phyloP scores from a whole-genome alignment of 192 early-diverging fungal species.

The Gryganskiella cystojenkinii region DNA sequence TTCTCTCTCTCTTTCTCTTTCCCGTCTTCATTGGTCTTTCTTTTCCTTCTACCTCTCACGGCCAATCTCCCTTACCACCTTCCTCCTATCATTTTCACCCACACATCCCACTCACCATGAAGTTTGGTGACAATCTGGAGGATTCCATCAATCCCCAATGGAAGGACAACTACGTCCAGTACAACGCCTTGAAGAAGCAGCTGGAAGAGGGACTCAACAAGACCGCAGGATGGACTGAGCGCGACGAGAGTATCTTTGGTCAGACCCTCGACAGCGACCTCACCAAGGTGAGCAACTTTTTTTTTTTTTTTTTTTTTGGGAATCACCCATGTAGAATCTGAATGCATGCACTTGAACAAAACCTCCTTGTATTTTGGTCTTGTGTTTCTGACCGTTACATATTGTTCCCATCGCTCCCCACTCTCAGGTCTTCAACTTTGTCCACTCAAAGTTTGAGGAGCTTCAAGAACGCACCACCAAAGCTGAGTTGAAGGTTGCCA shows the following conservation, averaged over 20 bases:
- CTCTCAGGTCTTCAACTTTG: conserved; percentile 73
- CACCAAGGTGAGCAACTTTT: conserved; percentile 72
- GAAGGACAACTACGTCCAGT: conserved; percentile 83
- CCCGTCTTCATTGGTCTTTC: background rate
- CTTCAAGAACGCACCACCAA: conserved; percentile 75
- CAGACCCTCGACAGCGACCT: conserved; percentile 88
- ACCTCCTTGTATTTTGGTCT: background rate
- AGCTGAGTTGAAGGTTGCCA: conserved; percentile 66
- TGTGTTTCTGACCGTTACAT: conserved; percentile 7
- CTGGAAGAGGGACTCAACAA: conserved; percentile 75
- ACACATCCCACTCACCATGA: conserved; percentile 64
- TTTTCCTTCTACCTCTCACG: background rate
- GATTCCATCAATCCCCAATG: conserved; percentile 80
- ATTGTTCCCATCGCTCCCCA: background rate
- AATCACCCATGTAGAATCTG: background rate
- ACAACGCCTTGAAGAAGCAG: conserved; percentile 86
- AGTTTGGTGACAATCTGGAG: conserved; percentile 87
- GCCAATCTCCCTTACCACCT: background rate
- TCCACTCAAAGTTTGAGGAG: conserved; percentile 78
- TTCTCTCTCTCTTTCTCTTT: background rate
- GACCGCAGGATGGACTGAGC: conserved; percentile 80
- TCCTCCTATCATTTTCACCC: background rate
- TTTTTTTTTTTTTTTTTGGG: conserved; percentile 1
- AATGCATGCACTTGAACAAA: background rate
- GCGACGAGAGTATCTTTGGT: conserved; percentile 93